These are phyloP conservation scores for Murraya paniculata DNA, from an alignment of 345 rosid genomes.

Conservation along the genomic window DNA sequence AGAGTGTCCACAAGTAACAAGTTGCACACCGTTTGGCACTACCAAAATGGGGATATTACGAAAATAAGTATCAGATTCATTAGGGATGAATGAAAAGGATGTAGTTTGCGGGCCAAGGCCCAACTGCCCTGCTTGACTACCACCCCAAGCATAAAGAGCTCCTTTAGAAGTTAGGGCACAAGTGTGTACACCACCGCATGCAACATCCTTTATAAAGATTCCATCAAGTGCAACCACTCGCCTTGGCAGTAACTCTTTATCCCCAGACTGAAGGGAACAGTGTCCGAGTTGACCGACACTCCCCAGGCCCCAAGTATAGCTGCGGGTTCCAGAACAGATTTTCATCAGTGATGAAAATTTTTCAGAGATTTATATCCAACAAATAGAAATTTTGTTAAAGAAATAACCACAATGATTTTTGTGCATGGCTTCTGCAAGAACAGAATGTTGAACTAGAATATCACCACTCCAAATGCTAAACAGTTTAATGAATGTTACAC, in stretches of 20 bases:
- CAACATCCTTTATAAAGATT: constrained; percentile 54
- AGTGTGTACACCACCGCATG: constrained; percentile 94
- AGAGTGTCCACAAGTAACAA: constrained; percentile 93
- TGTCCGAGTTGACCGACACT: constrained; percentile 94
- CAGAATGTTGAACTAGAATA: background rate
- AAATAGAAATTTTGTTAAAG: background rate
- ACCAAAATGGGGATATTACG: constrained; percentile 75
- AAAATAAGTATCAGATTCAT: constrained; percentile 54
- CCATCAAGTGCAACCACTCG: constrained; percentile 86
- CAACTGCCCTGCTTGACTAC: constrained; percentile 86
- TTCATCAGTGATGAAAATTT: background rate
- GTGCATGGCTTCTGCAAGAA: background rate
- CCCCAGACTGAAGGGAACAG: constrained; percentile 81
- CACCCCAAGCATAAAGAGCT: constrained; percentile 97
- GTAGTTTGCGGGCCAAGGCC: constrained; percentile 86
- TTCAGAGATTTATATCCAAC: background rate
- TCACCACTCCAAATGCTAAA: background rate
- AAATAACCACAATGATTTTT: constrained; percentile 2
- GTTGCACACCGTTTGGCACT: constrained; percentile 63
- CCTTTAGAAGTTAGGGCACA: constrained; percentile 77
- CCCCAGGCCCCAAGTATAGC: constrained; percentile 98
- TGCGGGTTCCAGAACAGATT: constrained; percentile 30
- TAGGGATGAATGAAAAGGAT: constrained; percentile 60
- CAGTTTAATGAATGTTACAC: background rate
- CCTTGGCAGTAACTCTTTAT: constrained; percentile 90